Evolutionary conservation across 306 rosid genomes (phyloP), one percentile per base, ranked within the genome.

Genomic region (Ormosia emarginata): DNA sequence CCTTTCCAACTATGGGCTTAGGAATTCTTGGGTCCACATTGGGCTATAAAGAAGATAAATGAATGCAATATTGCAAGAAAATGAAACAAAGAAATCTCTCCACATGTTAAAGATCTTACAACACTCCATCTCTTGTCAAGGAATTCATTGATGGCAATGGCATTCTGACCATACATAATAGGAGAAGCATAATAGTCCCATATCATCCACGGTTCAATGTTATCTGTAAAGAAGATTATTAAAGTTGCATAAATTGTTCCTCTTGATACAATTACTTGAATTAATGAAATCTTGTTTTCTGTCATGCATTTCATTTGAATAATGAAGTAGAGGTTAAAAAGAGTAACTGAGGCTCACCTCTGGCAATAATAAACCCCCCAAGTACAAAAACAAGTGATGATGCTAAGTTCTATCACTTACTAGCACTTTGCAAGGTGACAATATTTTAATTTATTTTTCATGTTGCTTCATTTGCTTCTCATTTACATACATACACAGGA

Each of bases 141-240:
- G 81, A 95, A 95, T 78, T 95, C 99, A 36, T 93, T 93, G 79
- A 93, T 92, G 80, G 68, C 98, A 55, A 95, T 88, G 32, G 99
- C 94, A 71, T 95, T 95, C 58, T 95, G 98, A 83, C 98, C 98
- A 78, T 95, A 95, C 94, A 89, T 95, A 94, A 95, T 85, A 41
- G 99, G 99, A 83, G 96, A 95, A 52, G 71, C 58, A 78, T 95
- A 95, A 82, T 85, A 95, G 13, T 94, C 98, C 99, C 99, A 95
- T 79, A 86, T 59, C 94, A 93, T 90, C 98, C 98, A 95, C 3
- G 95, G 88, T 75, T 65, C 83, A 82, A 95, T 86, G 85, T 90
- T 88, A 67, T 95, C 98, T 95, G 85, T 49, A 58, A 71, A 81
- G 47, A 30, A 67, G 37, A 77, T 34, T 81, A 44, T 57, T 57